Evolutionary conservation across 2,329 filamentous ascomycete species (phyloP).

Genomic region (Aspergillus fumigatus): DNA sequence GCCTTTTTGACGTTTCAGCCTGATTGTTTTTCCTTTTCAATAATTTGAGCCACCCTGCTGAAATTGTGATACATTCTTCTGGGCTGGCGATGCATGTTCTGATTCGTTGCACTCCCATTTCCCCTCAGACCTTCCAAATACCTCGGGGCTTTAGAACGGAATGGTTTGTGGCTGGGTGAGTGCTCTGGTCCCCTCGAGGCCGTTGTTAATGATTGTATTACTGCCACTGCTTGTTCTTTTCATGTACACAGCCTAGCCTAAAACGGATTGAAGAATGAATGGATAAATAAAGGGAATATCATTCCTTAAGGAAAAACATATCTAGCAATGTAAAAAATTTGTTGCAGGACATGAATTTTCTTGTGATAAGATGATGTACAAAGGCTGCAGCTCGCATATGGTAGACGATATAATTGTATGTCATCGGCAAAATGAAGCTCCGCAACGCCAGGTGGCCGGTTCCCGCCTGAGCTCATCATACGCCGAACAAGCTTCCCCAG

Average conservation of each 20-base stretch:
- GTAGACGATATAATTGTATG: background rate
- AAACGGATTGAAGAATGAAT: background rate
- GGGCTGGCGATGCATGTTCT: slow-evolving; percentile 18
- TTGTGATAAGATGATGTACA: background rate
- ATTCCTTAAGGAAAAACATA: background rate
- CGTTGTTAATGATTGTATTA: slow-evolving; percentile 19
- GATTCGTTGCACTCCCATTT: slow-evolving; percentile 1
- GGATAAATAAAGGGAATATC: background rate
- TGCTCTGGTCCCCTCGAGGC: slow-evolving; percentile 16
- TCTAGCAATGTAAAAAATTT: background rate
- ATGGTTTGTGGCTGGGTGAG: background rate
- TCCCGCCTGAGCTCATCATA: slow-evolving; percentile 8
- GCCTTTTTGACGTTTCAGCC: slow-evolving; percentile 20
- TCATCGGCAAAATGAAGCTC: slow-evolving; percentile 34
- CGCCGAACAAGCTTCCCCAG: background rate
- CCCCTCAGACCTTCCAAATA: slow-evolving; percentile 17
- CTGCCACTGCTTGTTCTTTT: slow-evolving; percentile 20
- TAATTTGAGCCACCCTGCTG: slow-evolving; percentile 21
- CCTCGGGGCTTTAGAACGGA: slow-evolving; percentile 22
- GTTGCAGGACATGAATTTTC: background rate
- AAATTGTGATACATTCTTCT: slow-evolving; percentile 31
- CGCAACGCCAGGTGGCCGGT: slow-evolving; percentile 37
- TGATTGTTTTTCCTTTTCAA: slow-evolving; percentile 15
- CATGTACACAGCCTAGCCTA: slow-evolving; percentile 28
- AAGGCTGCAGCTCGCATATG: too few relatives aligned